phyloP scores from a whole-genome alignment of 2,329 filamentous ascomycete species.

The Cyclaneusma minus region DNA sequence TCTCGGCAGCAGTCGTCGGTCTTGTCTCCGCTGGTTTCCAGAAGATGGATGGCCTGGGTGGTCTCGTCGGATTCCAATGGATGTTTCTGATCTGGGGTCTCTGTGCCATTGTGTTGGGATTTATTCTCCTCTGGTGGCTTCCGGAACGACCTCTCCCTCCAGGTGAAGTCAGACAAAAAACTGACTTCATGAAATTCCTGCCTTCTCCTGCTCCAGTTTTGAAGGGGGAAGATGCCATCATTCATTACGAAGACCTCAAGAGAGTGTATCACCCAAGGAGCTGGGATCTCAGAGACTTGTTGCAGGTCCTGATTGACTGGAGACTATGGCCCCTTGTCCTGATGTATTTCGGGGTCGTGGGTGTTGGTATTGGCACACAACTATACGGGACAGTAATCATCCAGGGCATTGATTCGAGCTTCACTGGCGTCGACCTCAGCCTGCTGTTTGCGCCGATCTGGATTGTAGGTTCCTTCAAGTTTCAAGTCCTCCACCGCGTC shows the following conservation, averaged over 20 bases:
- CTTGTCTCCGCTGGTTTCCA: conserved; percentile 86
- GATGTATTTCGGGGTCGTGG: conserved; percentile 94
- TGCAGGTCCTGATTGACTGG: conserved; percentile 65
- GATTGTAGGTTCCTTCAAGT: conserved; percentile 44
- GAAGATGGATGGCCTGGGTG: conserved; percentile 66
- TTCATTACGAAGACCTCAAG: conserved; percentile 73
- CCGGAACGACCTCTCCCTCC: conserved; percentile 68
- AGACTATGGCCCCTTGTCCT: conserved; percentile 70
- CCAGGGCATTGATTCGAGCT: conserved; percentile 54
- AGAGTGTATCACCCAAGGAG: conserved; percentile 62
- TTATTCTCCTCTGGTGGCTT: conserved; percentile 75
- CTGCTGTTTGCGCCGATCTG: conserved; percentile 82
- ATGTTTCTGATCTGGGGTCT: conserved; percentile 87
- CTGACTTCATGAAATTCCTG: conserved; percentile 44
- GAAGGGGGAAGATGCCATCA: conserved; percentile 57
- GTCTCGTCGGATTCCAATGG: conserved; percentile 73
- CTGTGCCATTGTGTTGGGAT: conserved; percentile 54
- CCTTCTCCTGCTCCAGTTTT: conserved; percentile 57
- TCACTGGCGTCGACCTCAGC: conserved; percentile 62
- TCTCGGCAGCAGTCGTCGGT: conserved; percentile 79
- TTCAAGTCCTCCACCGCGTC: background rate
- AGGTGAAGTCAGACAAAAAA: conserved; percentile 32
- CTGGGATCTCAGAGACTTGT: conserved; percentile 60
- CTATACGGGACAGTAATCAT: conserved; percentile 83
- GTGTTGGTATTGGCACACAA: conserved; percentile 81